Conservation (phyloP, 208 protist genomes). For the Leishmania braziliensis region DNA sequence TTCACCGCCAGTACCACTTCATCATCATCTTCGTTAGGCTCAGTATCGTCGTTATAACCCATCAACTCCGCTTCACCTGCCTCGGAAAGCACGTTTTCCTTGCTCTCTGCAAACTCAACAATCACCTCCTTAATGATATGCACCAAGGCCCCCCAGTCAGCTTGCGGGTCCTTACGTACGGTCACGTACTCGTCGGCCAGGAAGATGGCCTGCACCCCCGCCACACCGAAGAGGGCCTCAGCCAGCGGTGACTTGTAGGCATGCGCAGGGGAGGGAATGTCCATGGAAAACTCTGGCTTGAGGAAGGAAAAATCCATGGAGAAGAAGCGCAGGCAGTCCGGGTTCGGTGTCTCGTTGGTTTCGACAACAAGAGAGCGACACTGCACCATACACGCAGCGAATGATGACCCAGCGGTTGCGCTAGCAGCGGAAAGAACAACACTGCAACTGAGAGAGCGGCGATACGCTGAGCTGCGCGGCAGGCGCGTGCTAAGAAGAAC, state of each 20-base stretch:
- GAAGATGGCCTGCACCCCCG: constrained; percentile 72
- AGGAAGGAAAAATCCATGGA: constrained; percentile 90
- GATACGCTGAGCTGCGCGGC: neutral
- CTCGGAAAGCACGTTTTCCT: constrained; percentile 65
- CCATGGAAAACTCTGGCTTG: constrained; percentile 72
- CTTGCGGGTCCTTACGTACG: constrained; percentile 52
- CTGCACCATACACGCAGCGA: neutral
- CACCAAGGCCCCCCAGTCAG: constrained; percentile 61
- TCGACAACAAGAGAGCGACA: constrained; percentile 65
- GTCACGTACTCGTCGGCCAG: constrained; percentile 88
- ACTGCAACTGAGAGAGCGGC: neutral
- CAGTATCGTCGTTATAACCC: constrained; percentile 88
- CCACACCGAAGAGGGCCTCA: constrained; percentile 64
- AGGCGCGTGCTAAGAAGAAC: neutral
- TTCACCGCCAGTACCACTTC: constrained; percentile 93
- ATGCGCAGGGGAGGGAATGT: constrained; percentile 65
- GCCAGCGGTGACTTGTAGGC: constrained; percentile 81
- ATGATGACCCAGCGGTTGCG: constrained; percentile 1
- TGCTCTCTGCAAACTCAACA: constrained; percentile 72
- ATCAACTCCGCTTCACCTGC: constrained; percentile 65
- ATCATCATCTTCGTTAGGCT: constrained; percentile 85
- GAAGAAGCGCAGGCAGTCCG: constrained; percentile 84
- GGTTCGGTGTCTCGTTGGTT: constrained; percentile 85
- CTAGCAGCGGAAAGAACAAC: neutral
- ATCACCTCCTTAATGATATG: constrained; percentile 66